Evolutionary conservation across 176 grass and related monocot species (phyloP), one percentile per base, ranked within the genome.

Genomic region (Areca catechu): DNA sequence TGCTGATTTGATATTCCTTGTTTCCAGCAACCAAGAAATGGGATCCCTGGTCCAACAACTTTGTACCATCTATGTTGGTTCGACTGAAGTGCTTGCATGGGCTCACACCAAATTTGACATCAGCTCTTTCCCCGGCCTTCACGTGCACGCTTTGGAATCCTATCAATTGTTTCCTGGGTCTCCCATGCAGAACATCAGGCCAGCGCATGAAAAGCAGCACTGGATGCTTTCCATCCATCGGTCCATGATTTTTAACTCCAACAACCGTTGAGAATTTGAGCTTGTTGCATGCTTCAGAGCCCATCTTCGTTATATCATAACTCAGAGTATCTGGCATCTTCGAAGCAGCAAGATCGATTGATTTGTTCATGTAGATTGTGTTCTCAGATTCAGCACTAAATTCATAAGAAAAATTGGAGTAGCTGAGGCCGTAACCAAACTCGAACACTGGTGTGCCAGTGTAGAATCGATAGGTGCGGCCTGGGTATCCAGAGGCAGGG

Each of bases 401-500:
- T 4, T 29, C 59, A 16, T 29, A 77, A 12, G 86, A 66, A 67
- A 81, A 90, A n/a, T 86, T 72, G 5, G 82, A 86, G 79, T 84
- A 95, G 77, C 90, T 95, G 24, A 95, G 82, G 25, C 82, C 90
- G 17, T 90, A 77, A 4, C 86, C 82, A 53, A 89, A 95, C 1
- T 71, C 66, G 80, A 75, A 95, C 14, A 95, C 30, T 1, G 86
- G 50, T 16, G 37, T 61, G 30, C 86, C 90, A 1, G n/a, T 9
- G 82, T 86, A 95, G 76, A 95, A 95, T 15, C 86, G 79, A 77
- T 95, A 95, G 25, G 70, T 89, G 56, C 90, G 71, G 43, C 86
- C 90, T 0, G 90, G 90, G 54, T 89, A 95, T 1, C 76, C 76
- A 6, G 74, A 70, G 7, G 54, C 51, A 0, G 70, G 17, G 63